Evolutionary conservation across 2,329 filamentous ascomycete genomes (phyloP), one percentile per base, ranked within the genome.

Genomic region (Rutstroemia sp.): DNA sequence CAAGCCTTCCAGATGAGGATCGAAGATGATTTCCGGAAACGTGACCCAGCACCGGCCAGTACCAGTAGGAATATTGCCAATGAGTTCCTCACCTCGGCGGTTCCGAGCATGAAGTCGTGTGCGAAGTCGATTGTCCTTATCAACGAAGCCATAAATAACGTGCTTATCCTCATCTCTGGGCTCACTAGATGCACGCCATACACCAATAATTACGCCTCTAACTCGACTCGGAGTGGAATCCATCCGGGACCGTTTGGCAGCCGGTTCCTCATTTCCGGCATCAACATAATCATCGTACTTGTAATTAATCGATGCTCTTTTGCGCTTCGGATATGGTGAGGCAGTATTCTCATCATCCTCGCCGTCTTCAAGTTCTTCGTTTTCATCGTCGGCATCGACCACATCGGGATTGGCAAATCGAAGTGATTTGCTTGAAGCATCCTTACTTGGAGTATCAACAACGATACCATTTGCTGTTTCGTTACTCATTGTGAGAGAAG

Each of bases 31-130:
- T 19, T 79, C 74, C 57, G 83, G 78, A 61, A 84, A 84, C 0
- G 81, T 84, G 23, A 84, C 80, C 82, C 81, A 85, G 65, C 80
- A 83, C 53, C 80, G 81, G 21, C 81, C 81, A 1, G 81, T 79
- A 0, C 81, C 82, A 2, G 79, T 76, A 1, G 81, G 81, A 27
- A 74, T 71, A 42, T 72, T 66, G 5, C 75, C 71, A 27, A 84
- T 71, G 2, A 71, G 64, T 10, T 78, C 63, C 34, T 67, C 73
- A 12, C 79, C 79, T 2, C 70, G 65, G 21, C 77, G 74, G 46
- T 76, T 80, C 49, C 72, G 70, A 0, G 73, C 71, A 62, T 82
- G 78, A 39, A 84, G 78, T 6, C 81, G 76, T 2, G 81, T 84
- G 25, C 82, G 79, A 1, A 86, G 74, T 1, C 82, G 75, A 54